Conservation (phyloP, 2,329 filamentous ascomycete species). For the Botryotinia convoluta region DNA sequence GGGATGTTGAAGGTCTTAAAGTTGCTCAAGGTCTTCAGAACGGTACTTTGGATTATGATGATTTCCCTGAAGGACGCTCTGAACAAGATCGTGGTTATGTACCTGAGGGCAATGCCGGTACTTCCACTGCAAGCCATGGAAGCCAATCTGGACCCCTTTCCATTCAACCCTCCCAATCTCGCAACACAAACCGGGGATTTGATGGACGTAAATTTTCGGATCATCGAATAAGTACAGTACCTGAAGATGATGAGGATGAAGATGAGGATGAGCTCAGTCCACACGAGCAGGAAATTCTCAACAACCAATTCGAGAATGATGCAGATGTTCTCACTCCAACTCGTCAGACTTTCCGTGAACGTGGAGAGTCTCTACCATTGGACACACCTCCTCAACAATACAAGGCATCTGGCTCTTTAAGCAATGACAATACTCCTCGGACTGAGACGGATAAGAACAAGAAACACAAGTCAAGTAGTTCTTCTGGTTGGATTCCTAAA, state of each 20-base stretch:
- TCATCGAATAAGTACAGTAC: constrained; percentile 86
- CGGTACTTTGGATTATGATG: constrained; percentile 64
- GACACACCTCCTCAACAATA: constrained; percentile 57
- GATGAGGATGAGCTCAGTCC: constrained; percentile 62
- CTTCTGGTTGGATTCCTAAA: constrained; percentile 79
- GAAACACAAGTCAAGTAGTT: constrained; percentile 85
- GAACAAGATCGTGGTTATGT: constrained; percentile 76
- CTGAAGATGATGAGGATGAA: constrained; percentile 73
- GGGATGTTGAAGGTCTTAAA: constrained; percentile 84
- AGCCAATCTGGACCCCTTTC: constrained; percentile 77
- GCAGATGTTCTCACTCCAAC: constrained; percentile 61
- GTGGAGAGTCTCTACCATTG: constrained; percentile 53
- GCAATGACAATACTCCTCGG: constrained; percentile 75
- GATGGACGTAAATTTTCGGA: constrained; percentile 58
- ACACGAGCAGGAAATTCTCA: constrained; percentile 49
- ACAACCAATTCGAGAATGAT: constrained; percentile 57
- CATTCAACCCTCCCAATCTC: constrained; percentile 47
- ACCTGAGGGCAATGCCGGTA: constrained; percentile 75
- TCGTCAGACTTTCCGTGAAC: constrained; percentile 51
- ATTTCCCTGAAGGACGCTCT: constrained; percentile 60
- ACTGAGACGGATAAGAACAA: constrained; percentile 64
- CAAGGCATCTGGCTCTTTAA: constrained; percentile 46
- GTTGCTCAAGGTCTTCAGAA: constrained; percentile 49
- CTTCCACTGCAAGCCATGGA: constrained; percentile 66
- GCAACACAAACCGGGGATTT: constrained; percentile 43